These are phyloP conservation scores for Cyclotella kingstonii DNA, from an alignment of 108 stramenopile genomes.

Conservation along the genomic window DNA sequence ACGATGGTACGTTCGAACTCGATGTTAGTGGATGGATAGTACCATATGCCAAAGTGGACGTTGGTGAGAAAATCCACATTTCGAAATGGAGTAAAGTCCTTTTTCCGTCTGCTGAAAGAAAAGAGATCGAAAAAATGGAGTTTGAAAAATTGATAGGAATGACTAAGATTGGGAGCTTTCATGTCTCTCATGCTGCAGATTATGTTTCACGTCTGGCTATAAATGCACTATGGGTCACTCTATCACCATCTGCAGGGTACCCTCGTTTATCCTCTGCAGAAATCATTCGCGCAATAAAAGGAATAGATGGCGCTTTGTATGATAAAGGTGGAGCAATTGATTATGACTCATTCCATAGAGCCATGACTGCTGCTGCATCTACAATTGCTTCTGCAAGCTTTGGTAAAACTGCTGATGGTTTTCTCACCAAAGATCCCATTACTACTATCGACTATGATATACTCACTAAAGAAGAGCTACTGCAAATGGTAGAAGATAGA, in stretches of 20 bases:
- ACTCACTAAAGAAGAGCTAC: constrained; percentile 32
- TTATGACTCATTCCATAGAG: constrained; percentile 2
- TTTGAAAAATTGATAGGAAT: no score
- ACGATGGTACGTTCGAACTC: neutral
- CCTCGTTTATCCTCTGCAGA: constrained; percentile 19
- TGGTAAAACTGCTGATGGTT: neutral
- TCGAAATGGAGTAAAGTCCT: constrained; percentile 28
- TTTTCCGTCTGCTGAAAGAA: constrained; percentile 7
- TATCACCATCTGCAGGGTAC: constrained; percentile 32
- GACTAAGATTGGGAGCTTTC: no score
- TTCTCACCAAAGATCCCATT: neutral
- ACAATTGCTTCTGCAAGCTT: neutral
- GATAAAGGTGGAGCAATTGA: constrained; percentile 27
- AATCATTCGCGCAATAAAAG: constrained; percentile 17
- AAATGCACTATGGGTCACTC: constrained; percentile 11
- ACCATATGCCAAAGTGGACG: constrained; percentile 27
- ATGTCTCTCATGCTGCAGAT: no score
- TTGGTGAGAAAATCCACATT: constrained; percentile 10
- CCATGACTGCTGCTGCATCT: neutral
- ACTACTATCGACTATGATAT: constrained; percentile 28
- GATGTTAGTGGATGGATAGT: constrained; percentile 19
- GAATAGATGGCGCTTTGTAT: constrained; percentile 17
- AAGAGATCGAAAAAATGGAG: constrained; percentile 10
- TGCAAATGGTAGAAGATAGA: constrained; percentile 16
- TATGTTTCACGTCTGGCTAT: constrained; percentile 20